Percentiles rank a stretch among this genome's conserved stretches.
phyloP scores from a whole-genome alignment of 495 filamentous ascomycete species.

The Aspergillus asperescens region DNA sequence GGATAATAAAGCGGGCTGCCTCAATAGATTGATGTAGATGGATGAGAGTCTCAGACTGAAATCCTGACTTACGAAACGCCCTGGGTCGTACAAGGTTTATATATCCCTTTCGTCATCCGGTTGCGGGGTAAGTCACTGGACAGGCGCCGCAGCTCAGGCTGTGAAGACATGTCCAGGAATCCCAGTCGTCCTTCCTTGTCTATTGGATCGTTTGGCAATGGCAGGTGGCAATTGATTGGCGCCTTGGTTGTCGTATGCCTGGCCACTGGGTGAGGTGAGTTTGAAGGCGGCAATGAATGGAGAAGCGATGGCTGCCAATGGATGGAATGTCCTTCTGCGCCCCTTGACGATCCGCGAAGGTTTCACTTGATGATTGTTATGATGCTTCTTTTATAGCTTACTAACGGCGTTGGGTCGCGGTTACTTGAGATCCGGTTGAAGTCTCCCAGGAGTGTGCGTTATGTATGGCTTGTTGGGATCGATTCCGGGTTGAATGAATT shows the following conservation, averaged over 20 bases:
- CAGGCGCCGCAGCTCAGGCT: neutral
- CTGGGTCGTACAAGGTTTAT: constrained; percentile 20
- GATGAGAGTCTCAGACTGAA: neutral
- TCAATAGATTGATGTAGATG: neutral
- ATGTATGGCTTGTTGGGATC: too few species aligned
- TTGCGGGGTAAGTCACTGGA: constrained; percentile 20
- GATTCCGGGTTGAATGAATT: too few species aligned
- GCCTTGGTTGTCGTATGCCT: neutral
- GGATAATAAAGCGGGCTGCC: neutral
- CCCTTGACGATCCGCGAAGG: too few species aligned
- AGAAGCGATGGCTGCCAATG: neutral
- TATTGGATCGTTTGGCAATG: neutral
- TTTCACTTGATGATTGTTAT: too few species aligned
- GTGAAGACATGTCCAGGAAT: constrained; percentile 8
- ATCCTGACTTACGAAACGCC: neutral
- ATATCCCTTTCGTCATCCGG: constrained; percentile 11
- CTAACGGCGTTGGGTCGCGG: too few species aligned
- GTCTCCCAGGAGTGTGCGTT: too few species aligned
- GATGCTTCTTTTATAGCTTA: too few species aligned
- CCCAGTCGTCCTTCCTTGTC: neutral
- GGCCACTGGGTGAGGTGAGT: neutral
- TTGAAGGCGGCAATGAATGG: neutral
- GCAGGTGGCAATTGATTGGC: constrained; percentile 1
- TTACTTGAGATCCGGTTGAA: too few species aligned
- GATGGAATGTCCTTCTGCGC: neutral